Conservation (phyloP, 768 basidiomycete species). For the Suillus subluteus region DNA sequence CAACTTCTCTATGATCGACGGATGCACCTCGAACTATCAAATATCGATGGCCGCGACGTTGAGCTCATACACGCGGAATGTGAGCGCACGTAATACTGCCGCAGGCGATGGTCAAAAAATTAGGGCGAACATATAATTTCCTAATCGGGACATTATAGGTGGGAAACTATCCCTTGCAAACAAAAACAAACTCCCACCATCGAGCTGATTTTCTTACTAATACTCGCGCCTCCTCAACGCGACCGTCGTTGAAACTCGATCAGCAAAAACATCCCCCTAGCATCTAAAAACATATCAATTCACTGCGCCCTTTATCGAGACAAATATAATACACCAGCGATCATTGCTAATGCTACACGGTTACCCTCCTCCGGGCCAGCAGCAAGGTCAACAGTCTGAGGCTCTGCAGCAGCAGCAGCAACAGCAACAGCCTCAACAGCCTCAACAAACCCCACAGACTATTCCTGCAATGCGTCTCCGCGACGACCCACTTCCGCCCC, state of each 20-base stretch:
- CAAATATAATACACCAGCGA: conserved; percentile 3
- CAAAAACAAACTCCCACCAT: conserved; percentile 23
- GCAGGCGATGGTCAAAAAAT: conserved; percentile 1
- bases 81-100: conserved; percentile 5
- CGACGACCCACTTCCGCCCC: conserved; percentile 48
- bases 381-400: conserved; percentile 10
- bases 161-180: conserved; percentile 18
- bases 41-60: background rate
- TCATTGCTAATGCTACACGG: conserved; percentile 9
- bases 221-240: conserved; percentile 40
- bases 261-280: conserved; percentile 26
- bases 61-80: background rate
- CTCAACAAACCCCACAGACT: conserved; percentile 18
- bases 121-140: background rate
- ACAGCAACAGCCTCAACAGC: conserved; percentile 16
- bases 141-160: background rate
- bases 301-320: background rate
- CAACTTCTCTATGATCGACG: background rate
- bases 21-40: background rate
- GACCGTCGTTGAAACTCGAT: conserved; percentile 23
- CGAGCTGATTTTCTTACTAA: conserved; percentile 38
- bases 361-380: conserved; percentile 2
- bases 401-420: conserved; percentile 36
- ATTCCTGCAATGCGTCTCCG: conserved; percentile 58
- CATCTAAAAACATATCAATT: conserved; percentile 4